Evolutionary conservation across 1,284 basidiomycete species (phyloP).

Genomic region (Trichosporon inkin): DNA sequence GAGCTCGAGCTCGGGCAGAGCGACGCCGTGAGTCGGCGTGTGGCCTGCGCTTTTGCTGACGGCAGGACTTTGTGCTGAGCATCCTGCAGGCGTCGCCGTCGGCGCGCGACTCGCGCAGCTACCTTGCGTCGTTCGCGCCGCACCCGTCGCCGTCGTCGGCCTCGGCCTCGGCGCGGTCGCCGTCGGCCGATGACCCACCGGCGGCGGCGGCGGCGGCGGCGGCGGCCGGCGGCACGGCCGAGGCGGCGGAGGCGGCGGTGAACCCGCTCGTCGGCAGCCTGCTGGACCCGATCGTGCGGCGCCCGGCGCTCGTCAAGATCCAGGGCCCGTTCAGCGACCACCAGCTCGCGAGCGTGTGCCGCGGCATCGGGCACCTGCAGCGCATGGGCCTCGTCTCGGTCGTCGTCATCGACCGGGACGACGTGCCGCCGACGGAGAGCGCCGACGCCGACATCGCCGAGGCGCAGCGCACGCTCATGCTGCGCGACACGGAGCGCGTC

Average conservation of each 20-base stretch:
- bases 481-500: constrained; percentile 76
- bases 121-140: constrained; percentile 75
- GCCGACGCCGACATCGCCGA: constrained; percentile 34
- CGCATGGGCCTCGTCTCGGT: constrained; percentile 92
- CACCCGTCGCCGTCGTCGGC: no score
- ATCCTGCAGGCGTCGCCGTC: constrained; percentile 92
- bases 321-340: constrained; percentile 96
- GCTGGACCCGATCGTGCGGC: constrained; percentile 65
- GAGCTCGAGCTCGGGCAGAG: constrained; percentile 9
- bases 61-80: constrained; percentile 93
- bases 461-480: constrained; percentile 61
- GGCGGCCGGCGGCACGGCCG: no score
- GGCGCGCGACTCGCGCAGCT: constrained; percentile 79
- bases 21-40: background rate
- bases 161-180: no score
- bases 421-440: constrained; percentile 63
- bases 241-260: constrained; percentile 25
- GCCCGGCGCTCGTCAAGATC: constrained; percentile 81
- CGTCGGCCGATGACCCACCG: no score
- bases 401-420: constrained; percentile 88
- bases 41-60: background rate
- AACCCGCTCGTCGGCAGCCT: constrained; percentile 73
- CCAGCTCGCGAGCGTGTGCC: constrained; percentile 88
- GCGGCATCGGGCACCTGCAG: constrained; percentile 90
- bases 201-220: no score